phyloP scores from a whole-genome alignment of 306 rosid genomes.

The Glycine soja region DNA sequence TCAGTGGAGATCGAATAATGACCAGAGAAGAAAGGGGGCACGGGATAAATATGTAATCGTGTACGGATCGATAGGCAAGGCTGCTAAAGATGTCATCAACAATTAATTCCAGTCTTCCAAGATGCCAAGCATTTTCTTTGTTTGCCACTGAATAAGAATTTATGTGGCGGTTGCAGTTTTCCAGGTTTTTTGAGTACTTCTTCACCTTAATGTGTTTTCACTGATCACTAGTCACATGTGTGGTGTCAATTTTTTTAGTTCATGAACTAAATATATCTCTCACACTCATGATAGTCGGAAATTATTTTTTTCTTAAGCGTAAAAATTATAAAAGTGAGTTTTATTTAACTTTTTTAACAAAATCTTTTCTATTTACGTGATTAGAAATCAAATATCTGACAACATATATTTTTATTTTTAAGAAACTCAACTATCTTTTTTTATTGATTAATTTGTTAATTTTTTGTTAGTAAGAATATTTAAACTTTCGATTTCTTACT shows the following conservation, averaged over 20 bases:
- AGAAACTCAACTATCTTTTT: too few species aligned
- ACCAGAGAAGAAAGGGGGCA: conserved; percentile 10
- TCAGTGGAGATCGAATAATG: conserved; percentile 36
- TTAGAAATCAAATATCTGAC: too few species aligned
- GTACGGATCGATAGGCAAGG: conserved; percentile 21
- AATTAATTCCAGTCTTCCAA: conserved; percentile 16
- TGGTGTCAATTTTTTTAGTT: not conserved
- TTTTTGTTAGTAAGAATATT: too few species aligned
- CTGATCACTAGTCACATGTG: not conserved
- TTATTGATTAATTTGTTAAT: too few species aligned
- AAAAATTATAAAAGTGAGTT: too few species aligned
- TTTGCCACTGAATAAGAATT: conserved; percentile 41
- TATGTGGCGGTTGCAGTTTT: conserved; percentile 3
- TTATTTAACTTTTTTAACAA: too few species aligned
- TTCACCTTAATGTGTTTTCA: conserved; percentile 16
- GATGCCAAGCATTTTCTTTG: conserved; percentile 34
- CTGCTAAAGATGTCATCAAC: conserved; percentile 7
- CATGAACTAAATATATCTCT: too few species aligned
- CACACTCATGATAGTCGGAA: too few species aligned
- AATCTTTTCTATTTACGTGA: too few species aligned
- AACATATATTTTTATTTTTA: too few species aligned
- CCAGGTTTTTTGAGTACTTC: conserved; percentile 17
- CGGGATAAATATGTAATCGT: not conserved
- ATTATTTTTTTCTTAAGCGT: too few species aligned
- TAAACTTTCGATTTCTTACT: too few species aligned